Evolutionary conservation across 2,329 filamentous ascomycete genomes (phyloP).

Genomic region (Massarina eburnea): DNA sequence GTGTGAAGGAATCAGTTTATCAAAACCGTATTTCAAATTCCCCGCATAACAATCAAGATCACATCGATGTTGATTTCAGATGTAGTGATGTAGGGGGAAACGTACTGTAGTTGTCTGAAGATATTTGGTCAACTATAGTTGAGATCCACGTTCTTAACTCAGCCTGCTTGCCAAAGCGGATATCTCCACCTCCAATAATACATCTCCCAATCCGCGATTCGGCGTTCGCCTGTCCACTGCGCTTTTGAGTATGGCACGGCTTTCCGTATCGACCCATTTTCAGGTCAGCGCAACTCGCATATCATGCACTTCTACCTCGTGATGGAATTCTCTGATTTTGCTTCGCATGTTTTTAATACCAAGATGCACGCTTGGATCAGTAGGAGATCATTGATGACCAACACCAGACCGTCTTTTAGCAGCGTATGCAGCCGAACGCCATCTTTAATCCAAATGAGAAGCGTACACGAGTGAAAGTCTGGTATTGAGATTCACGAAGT

Average conservation of each 20-base stretch:
- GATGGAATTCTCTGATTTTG: constrained; percentile 5
- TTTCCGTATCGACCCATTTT: constrained; percentile 1
- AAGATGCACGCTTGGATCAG: constrained; percentile 16
- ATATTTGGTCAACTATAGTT: no score
- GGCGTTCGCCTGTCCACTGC: background rate
- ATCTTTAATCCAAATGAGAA: constrained; percentile 7
- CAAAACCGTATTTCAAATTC: background rate
- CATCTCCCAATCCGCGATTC: background rate
- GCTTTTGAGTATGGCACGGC: background rate
- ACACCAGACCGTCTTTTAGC: constrained; percentile 9
- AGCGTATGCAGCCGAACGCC: background rate
- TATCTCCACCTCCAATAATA: no score
- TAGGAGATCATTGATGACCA: constrained; percentile 9
- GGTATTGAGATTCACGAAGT: constrained; percentile 11
- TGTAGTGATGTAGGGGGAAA: no score
- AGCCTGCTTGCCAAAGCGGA: no score
- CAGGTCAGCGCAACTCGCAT: constrained; percentile 2
- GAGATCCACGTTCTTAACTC: no score
- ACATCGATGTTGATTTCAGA: no score
- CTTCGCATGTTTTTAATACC: constrained; percentile 10
- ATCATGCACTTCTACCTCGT: constrained; percentile 8
- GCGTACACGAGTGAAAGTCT: constrained; percentile 15
- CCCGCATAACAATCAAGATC: background rate
- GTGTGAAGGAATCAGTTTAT: background rate
- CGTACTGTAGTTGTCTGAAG: no score